Conservation (phyloP, 108 stramenopile genomes). For the Cyclotella kingstonii region DNA sequence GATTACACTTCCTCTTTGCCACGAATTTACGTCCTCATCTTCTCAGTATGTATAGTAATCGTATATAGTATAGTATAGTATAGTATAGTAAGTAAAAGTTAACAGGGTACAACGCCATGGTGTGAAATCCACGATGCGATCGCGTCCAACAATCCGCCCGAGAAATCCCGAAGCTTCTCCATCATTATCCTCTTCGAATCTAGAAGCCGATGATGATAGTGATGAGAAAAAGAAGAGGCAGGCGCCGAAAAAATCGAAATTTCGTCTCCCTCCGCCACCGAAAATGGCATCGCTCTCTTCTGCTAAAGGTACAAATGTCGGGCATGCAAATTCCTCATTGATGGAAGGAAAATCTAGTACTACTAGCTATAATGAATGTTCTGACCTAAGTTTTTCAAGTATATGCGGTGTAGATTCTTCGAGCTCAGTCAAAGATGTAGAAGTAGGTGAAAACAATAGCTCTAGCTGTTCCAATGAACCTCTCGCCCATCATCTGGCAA, state of each 20-base stretch:
- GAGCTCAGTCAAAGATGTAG: not conserved
- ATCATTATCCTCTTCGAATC: too few species aligned
- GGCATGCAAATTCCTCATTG: not conserved
- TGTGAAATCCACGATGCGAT: not conserved
- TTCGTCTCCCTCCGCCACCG: constrained; percentile 39
- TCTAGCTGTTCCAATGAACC: not conserved
- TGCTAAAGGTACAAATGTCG: not conserved
- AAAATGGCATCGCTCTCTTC: constrained; percentile 12
- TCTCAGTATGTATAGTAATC: too few species aligned
- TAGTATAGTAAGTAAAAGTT: too few species aligned
- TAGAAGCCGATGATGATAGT: not conserved
- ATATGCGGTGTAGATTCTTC: too few species aligned
- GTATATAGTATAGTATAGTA: too few species aligned
- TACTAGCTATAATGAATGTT: too few species aligned
- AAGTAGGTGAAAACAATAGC: not conserved
- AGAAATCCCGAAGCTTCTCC: not conserved
- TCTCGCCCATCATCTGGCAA: not conserved
- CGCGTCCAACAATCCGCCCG: constrained; percentile 1
- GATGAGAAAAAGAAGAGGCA: constrained; percentile 4
- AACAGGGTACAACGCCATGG: too few species aligned
- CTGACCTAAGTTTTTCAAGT: too few species aligned
- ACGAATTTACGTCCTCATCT: too few species aligned
- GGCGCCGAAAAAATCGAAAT: constrained; percentile 5
- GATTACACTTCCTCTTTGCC: too few species aligned
- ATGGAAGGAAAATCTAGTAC: not conserved